Evolutionary conservation across 257 asterid species (phyloP).

Genomic region (Buddleja alternifolia): DNA sequence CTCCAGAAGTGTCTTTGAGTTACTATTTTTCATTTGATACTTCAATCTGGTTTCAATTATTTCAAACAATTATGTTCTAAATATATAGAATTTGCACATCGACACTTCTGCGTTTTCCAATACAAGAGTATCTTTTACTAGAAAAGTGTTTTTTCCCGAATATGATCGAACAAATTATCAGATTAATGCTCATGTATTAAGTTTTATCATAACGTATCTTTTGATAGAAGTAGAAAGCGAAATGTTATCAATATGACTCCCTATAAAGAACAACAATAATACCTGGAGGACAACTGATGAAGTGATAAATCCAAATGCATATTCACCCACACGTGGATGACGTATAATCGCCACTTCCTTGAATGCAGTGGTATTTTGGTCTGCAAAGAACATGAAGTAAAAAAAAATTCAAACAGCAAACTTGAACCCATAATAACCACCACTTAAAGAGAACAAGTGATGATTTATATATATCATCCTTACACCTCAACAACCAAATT

Average conservation of each 20-base stretch:
- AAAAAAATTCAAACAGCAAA: constrained; percentile 27
- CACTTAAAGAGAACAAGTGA: background rate
- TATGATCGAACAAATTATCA: constrained; percentile 2
- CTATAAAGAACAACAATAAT: constrained; percentile 22
- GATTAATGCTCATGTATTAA: background rate
- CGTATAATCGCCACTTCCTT: constrained; percentile 89
- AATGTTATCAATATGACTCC: constrained; percentile 2
- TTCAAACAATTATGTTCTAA: background rate
- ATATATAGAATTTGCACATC: background rate
- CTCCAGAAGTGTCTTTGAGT: background rate
- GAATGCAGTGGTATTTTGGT: constrained; percentile 84
- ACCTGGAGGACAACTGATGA: constrained; percentile 92
- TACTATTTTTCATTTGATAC: background rate
- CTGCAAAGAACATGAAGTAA: constrained; percentile 44
- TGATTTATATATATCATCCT: constrained; percentile 1
- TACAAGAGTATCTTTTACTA: background rate
- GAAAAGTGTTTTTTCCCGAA: background rate
- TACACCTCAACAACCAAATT: constrained; percentile 18
- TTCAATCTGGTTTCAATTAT: constrained; percentile 12
- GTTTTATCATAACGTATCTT: background rate
- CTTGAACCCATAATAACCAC: background rate
- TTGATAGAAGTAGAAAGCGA: background rate
- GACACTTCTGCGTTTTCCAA: background rate
- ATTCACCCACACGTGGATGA: constrained; percentile 95
- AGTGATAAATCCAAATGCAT: constrained; percentile 93